Conservation (phyloP, 2,329 filamentous ascomycete genomes). For the Ceratocystis colombiana region DNA sequence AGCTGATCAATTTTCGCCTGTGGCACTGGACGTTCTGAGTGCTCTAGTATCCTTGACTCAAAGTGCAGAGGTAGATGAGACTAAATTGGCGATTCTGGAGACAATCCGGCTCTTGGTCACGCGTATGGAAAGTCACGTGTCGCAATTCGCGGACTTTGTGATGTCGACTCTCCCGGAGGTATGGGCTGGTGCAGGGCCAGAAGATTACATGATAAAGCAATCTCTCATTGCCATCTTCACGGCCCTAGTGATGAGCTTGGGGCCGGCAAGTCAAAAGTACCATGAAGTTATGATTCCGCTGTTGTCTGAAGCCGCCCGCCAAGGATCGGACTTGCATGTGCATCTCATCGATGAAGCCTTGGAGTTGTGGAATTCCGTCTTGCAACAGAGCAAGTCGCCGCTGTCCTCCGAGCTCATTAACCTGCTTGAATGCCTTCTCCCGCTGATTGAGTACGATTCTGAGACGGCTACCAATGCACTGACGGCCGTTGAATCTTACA, state of each 20-base stretch:
- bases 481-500: conserved; percentile 58
- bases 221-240: conserved; percentile 78
- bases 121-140: conserved; percentile 64
- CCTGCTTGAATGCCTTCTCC: conserved; percentile 53
- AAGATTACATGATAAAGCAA: conserved; percentile 90
- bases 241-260: conserved; percentile 78
- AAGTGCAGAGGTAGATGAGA: conserved; percentile 72
- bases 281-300: conserved; percentile 73
- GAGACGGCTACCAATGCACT: conserved; percentile 54
- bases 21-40: conserved; percentile 60
- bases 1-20: conserved; percentile 63
- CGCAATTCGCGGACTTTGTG: conserved; percentile 64
- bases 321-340: conserved; percentile 61
- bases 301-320: conserved; percentile 67
- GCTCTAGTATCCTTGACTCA: conserved; percentile 68
- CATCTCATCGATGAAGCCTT: conserved; percentile 87
- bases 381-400: conserved; percentile 55
- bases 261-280: conserved; percentile 63
- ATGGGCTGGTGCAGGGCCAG: conserved; percentile 69
- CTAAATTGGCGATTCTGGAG: conserved; percentile 79
- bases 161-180: conserved; percentile 68
- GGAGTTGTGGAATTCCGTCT: conserved; percentile 73
- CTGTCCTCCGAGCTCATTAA: conserved; percentile 51
- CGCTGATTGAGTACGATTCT: conserved; percentile 55
- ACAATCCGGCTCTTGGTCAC: conserved; percentile 73